Evolutionary conservation across 805 yeast genomes (phyloP), one percentile per base, ranked within the genome.

Genomic region (Ascoidea tarda): DNA sequence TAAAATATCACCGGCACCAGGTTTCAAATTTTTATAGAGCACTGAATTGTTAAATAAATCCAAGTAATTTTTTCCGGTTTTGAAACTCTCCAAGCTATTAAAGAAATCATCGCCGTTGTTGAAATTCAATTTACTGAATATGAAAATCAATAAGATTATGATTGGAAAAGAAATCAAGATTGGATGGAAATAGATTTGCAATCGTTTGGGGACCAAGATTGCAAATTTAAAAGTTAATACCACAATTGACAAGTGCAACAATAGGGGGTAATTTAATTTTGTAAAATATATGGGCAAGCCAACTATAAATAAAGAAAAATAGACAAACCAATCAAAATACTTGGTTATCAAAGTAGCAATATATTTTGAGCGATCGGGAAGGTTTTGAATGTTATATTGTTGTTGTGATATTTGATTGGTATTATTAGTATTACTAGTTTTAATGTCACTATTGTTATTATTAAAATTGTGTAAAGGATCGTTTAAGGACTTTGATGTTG

Each of bases 1-100:
- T 46, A 86, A 71, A 16, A 86, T 70, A 61, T 86, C 95, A 2
- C 95, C 95, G 12, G 90, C 86, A 0, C 95, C 95, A 0, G 95
- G 93, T 76, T 79, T 75, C 4, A 63, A 59, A 28, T 65, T 55
- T 21, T 60, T 60, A 51, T 56, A 55, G 31, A 55, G 46, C 5
- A 33, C 32, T 47, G 49, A 51, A 32, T 67, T 63, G 58, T 74
- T 74, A 63, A 84, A 82, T 32, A 86, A 69, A 53, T 74, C 66
- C 48, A 82, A 63, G 60, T 86, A 86, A 12, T 71, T 83, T 52
- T 81, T 72, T 0, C 90, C 90, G 0, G 91, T 85, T 57, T 80
- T 78, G 67, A 81, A 86, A 57, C 71, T 69, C 47, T 66, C 60
- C 54, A 86, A 69, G 32, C 74, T 74, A 2, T 68, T 70, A 46